Percentiles rank a stretch among this genome's conserved stretches.
Conservation (phyloP, 208 protist species). For the Strigomonas culicis region DNA sequence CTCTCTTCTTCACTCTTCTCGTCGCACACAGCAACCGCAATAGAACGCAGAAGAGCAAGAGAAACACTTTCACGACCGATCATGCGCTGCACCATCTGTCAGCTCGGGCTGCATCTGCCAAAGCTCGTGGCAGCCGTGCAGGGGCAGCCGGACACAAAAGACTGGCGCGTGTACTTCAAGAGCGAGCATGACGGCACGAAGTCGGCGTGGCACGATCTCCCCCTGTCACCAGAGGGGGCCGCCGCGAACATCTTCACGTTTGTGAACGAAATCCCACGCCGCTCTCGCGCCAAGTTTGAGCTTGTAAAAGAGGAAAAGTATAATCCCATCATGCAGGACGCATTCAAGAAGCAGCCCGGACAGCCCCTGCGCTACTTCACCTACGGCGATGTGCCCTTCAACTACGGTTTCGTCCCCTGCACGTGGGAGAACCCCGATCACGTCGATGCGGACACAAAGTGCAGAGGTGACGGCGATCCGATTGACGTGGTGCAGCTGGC, state of each 20-base stretch:
- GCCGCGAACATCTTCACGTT: slow-evolving; percentile 52
- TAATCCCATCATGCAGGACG: slow-evolving; percentile 93
- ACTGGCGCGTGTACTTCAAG: slow-evolving; percentile 61
- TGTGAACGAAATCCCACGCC: slow-evolving; percentile 86
- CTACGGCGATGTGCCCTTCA: slow-evolving; percentile 91
- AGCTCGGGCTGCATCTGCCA: slow-evolving; percentile 9
- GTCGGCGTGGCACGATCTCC: slow-evolving; percentile 80
- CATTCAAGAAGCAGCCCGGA: slow-evolving; percentile 42
- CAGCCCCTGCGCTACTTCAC: slow-evolving; percentile 75
- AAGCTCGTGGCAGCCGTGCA: slow-evolving; percentile 9
- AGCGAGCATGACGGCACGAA: not conserved
- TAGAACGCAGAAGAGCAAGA: too few species aligned
- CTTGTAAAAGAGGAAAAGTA: slow-evolving; percentile 79
- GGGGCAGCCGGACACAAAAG: slow-evolving; percentile 29
- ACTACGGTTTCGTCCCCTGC: slow-evolving; percentile 95
- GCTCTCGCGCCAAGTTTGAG: slow-evolving; percentile 92
- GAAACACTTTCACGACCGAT: too few species aligned
- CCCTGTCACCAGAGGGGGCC: slow-evolving; percentile 21
- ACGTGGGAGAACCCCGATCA: slow-evolving; percentile 87
- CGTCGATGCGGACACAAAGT: slow-evolving; percentile 45
- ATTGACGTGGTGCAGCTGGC: slow-evolving; percentile 90
- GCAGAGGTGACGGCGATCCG: slow-evolving; percentile 85
- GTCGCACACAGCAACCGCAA: too few species aligned
- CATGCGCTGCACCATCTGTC: slow-evolving; percentile 16
- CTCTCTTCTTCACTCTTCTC: too few species aligned